Evolutionary conservation across 78 protist genomes (phyloP), one percentile per base, ranked within the genome.

Genomic region (Cavenderia fasciculata): DNA sequence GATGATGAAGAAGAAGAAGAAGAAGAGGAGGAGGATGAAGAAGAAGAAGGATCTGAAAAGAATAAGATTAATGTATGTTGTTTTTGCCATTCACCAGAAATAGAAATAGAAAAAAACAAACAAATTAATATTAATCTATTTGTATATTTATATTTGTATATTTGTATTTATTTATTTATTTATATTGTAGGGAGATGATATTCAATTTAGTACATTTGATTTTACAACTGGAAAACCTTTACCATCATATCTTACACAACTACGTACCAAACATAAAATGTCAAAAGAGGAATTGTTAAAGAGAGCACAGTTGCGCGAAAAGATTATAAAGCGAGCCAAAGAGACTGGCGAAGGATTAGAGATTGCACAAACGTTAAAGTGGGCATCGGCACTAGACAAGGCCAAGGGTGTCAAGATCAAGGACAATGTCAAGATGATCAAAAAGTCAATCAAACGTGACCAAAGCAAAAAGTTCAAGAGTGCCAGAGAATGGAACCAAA

Each of bases 141-240:
- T n/a, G n/a, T n/a, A n/a, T n/a, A n/a, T n/a, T n/a, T n/a, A n/a
- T n/a, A n/a, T n/a, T n/a, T n/a, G n/a, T n/a, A n/a, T n/a, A n/a
- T n/a, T n/a, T n/a, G n/a, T n/a, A n/a, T n/a, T n/a, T n/a, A n/a
- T n/a, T n/a, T n/a, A n/a, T n/a, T n/a, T n/a, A n/a, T n/a, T n/a
- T n/a, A n/a, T n/a, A n/a, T n/a, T n/a, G 54, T 14, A 63, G 72
- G 72, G 72, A n/a, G 92, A 86, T 14, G 86, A 74, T 86, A 41
- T 86, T 65, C 92, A 86, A 86, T 86, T 86, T 74, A 86, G 92
- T 61, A 73, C 85, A 61, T 86, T 86, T 62, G 92, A 86, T 72
- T 86, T 86, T 36, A 74, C 79, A 29, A 21, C 36, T 34, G 91
- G 91, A 46, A 44, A 54, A 72, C 74, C 92, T 11, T 44, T 74